These are phyloP conservation scores for Rheum nobile DNA, from an alignment of 148 eudicot genomes.

Conservation along the genomic window DNA sequence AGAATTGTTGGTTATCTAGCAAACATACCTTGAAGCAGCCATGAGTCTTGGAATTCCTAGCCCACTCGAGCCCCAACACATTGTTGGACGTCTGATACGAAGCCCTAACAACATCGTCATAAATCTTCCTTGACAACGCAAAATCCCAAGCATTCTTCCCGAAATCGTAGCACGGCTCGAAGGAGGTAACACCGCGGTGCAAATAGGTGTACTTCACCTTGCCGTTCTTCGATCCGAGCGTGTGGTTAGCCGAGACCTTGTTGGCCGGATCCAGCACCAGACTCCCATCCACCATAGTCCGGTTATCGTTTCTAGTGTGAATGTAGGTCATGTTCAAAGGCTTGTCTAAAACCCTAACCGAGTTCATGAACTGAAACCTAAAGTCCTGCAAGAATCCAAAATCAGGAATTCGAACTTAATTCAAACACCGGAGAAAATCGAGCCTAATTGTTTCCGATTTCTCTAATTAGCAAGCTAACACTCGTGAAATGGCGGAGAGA, in stretches of 20 bases:
- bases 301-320: slow-evolving; percentile 47
- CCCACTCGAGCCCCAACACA: slow-evolving; percentile 70
- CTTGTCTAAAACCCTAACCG: slow-evolving; percentile 55
- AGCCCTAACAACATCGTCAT: slow-evolving; percentile 58
- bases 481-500: neutral
- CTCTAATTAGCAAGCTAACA: neutral
- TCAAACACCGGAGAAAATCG: neutral
- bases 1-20: neutral
- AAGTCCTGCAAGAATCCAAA: slow-evolving; percentile 38
- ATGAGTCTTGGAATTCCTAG: slow-evolving; percentile 42
- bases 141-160: slow-evolving; percentile 82
- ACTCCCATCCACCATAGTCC: slow-evolving; percentile 61
- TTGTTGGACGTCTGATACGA: slow-evolving; percentile 60
- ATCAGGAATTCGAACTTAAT: neutral
- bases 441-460: neutral
- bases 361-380: slow-evolving; percentile 80
- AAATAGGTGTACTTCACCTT: slow-evolving; percentile 65
- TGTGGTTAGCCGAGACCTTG: slow-evolving; percentile 62
- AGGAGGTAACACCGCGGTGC: slow-evolving; percentile 48
- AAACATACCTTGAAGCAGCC: slow-evolving; percentile 61
- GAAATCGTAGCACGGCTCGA: slow-evolving; percentile 69
- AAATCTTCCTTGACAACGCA: slow-evolving; percentile 51
- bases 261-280: slow-evolving; percentile 62
- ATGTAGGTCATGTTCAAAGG: slow-evolving; percentile 69
- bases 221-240: slow-evolving; percentile 54